Base-by-base conservation (phyloP, 1,284 basidiomycete species). In the Wallemia ichthyophaga region DNA sequence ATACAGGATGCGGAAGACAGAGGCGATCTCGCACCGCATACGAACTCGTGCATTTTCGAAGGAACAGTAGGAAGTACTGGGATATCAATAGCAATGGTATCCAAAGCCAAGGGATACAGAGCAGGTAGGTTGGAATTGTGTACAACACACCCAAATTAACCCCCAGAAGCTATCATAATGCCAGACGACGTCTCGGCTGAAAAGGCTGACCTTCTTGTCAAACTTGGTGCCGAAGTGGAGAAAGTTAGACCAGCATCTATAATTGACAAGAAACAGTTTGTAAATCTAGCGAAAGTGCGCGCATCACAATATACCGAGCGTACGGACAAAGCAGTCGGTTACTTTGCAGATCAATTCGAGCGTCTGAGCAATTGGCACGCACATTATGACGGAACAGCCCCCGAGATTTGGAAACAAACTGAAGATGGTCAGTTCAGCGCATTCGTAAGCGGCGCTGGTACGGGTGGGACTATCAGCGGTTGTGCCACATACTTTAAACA, bases 31-130 rank as follows among this genome's bases (percentile, higher is more conserved):
- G 76, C 81, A 63, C 94, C 92, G 0, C 70, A 91, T 64, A 89
- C 87, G 0, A 83, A 85, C 1, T 94, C 85, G 0, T 81, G 88
- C 17, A 88, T 99, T 57, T 98, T 96, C 62, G 94, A 99, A 69
- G 94, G 94, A 0, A 98, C 92, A 0, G 87, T 94, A 1, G 92
- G 94, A 0, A 92, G 86, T 1, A 98, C 94, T 0, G 94, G 92
- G 0, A 98, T 98, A 59, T 94, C 88, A 0, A 81, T 98, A 57
- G 91, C 94, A 0, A 94, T 85, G 1, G 82, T 94, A 55, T 83
- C 88, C 2, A 77, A 78, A 61, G 91, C 92, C 9, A 82, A 85
- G 85, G 37, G 37, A 11, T 48, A 48, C n/a, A 48, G n/a, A 48
- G 37, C 37, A 17, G 37, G 37, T 48, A 21, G 11, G 37, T 48